Conservation (phyloP, 2,329 filamentous ascomycete genomes). For the Plectosphaerella cucumerina region DNA sequence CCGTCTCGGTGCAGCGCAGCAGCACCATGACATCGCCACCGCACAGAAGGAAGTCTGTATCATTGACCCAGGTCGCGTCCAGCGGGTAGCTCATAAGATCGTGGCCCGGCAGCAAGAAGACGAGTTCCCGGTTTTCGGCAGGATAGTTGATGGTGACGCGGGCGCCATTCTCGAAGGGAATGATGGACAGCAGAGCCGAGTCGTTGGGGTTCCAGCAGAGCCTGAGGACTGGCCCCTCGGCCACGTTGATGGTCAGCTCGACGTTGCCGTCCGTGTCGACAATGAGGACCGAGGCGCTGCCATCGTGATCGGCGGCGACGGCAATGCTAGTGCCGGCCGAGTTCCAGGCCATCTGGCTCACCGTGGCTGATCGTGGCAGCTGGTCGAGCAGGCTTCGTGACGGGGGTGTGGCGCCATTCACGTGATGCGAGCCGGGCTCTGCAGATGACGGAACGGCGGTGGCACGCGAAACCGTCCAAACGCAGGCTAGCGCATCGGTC, state of each 20-base stretch:
- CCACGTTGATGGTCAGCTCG: constrained; percentile 49
- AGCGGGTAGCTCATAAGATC: constrained; percentile 46
- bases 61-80: constrained; percentile 57
- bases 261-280: constrained; percentile 50
- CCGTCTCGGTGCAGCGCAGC: constrained; percentile 41
- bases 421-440: constrained; percentile 29
- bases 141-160: constrained; percentile 44
- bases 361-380: constrained; percentile 45
- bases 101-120: constrained; percentile 44
- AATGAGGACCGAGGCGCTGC: constrained; percentile 49
- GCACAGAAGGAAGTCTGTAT: constrained; percentile 54
- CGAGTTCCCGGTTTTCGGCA: constrained; percentile 32
- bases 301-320: constrained; percentile 52
- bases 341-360: constrained; percentile 59
- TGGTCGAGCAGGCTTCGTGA: constrained; percentile 48
- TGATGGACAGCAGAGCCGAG: constrained; percentile 51
- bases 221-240: constrained; percentile 59
- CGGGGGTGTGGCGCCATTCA: constrained; percentile 34
- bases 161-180: constrained; percentile 49
- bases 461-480: constrained; percentile 60
- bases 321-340: constrained; percentile 52
- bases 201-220: constrained; percentile 57
- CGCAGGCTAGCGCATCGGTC: constrained; percentile 65
- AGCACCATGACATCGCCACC: constrained; percentile 51
- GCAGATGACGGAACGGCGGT: constrained; percentile 23